phyloP scores from a whole-genome alignment of 805 yeast genomes.

The Cyberlindnera sargentensis region DNA sequence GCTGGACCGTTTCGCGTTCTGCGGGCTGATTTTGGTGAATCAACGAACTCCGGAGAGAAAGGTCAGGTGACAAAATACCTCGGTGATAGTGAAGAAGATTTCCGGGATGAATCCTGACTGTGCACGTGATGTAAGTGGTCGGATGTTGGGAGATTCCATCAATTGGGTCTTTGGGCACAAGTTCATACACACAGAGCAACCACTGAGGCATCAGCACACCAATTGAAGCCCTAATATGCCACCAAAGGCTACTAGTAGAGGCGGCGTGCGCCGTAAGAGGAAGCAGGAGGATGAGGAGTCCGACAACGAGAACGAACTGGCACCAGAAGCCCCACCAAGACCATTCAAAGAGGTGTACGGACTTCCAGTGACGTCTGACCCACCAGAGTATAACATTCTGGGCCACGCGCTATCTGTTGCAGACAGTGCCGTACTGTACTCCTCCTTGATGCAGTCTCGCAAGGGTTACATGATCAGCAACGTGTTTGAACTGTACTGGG shows the following conservation, averaged over 20 bases:
- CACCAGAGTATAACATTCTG: constrained; percentile 58
- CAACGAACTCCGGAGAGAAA: neutral
- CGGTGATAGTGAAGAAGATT: too few relatives aligned
- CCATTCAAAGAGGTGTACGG: constrained; percentile 59
- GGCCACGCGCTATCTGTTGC: constrained; percentile 60
- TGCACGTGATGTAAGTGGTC: neutral
- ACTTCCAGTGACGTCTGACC: constrained; percentile 57
- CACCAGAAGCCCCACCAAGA: constrained; percentile 25
- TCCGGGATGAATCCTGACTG: too few relatives aligned
- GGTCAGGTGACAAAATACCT: neutral
- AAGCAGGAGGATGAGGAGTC: constrained; percentile 16
- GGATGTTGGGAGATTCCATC: neutral
- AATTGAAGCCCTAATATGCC: constrained; percentile 12
- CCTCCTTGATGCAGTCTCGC: constrained; percentile 69
- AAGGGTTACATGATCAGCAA: constrained; percentile 55
- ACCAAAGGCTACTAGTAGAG: constrained; percentile 13
- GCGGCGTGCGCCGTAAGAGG: constrained; percentile 12
- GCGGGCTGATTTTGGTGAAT: neutral
- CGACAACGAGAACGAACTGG: constrained; percentile 22
- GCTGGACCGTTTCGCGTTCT: neutral
- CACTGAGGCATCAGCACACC: too few relatives aligned
- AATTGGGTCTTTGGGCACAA: neutral
- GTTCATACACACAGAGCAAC: too few relatives aligned
- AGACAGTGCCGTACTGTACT: constrained; percentile 67
- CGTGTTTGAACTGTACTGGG: constrained; percentile 78